Evolutionary conservation across 768 basidiomycete species (phyloP), one percentile per base, ranked within the genome.

Genomic region (Termitomyces sp.): DNA sequence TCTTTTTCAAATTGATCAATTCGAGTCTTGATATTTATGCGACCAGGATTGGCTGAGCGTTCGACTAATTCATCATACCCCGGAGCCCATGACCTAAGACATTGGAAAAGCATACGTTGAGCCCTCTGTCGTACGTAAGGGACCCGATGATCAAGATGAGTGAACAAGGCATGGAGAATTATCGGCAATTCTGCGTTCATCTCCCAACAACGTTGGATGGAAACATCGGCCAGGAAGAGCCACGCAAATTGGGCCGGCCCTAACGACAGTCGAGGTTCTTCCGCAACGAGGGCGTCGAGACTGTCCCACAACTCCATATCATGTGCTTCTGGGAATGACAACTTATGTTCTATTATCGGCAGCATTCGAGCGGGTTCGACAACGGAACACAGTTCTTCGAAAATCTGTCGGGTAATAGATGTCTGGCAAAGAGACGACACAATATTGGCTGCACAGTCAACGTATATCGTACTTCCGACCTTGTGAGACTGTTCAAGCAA

Each of bases 211-310:
- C 87, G 82, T 62, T 89, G 87, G 32, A 93, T 72, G 0, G 89
- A 84, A 36, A 89, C 80, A 62, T 94, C 91, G 3, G 86, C 82
- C 30, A 95, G 72, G 68, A 95, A 94, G 9, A 96, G 77, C 74
- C 94, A 83, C 1, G 95, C 93, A 68, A 91, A 91, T 68, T 96
- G 94, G 14, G 91, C 92, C 0, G 91, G 85, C 16, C 91, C 90
- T 52, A 96, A 76, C 2, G 83, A 76, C 50, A 89, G 74, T 35
- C 87, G 77, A 12, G 90, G 88, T 61, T 88, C 82, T 59, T 86
- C 86, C 1, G 81, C 84, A 69, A 91, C 94, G 41, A 93, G 69
- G 10, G 84, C 82, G 63, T 89, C 89, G 20, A 95, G 81, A 64
- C 91, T 87, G 16, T 88, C 86, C 88, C 90, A 89, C 8, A 92